These are phyloP conservation scores for Eruca vesicaria DNA, from an alignment of 441 rosid species.

Conservation along the genomic window DNA sequence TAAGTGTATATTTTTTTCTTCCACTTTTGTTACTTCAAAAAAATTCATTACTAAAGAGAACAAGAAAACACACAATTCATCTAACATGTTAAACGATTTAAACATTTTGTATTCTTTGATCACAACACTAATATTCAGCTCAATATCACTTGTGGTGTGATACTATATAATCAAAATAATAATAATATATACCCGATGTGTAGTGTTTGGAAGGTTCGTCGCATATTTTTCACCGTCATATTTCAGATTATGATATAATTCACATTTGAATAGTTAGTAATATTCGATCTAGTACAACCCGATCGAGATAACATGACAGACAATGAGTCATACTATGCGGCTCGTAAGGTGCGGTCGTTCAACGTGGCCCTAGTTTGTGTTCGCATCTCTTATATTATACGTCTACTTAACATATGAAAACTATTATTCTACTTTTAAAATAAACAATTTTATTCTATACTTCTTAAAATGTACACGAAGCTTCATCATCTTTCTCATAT, in stretches of 20 bases:
- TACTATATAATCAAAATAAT: background rate
- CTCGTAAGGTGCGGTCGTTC: conserved; percentile 30
- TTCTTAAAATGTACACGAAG: background rate
- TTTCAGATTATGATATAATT: background rate
- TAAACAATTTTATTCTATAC: background rate
- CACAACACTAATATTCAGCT: background rate
- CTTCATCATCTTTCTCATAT: conserved; percentile 5
- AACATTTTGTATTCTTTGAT: background rate
- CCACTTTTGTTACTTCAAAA: background rate
- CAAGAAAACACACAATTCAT: background rate
- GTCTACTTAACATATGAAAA: background rate
- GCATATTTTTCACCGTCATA: background rate
- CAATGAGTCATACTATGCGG: conserved; percentile 31
- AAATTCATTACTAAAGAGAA: background rate
- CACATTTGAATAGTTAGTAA: background rate
- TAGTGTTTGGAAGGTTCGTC: conserved; percentile 1
- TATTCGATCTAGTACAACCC: background rate
- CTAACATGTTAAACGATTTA: background rate
- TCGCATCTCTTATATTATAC: conserved; percentile 3
- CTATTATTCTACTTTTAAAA: background rate
- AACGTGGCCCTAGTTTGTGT: conserved; percentile 27
- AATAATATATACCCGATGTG: background rate
- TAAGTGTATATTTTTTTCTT: background rate
- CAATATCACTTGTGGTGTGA: background rate
- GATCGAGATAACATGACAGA: conserved; percentile 22